Evolutionary conservation across 78 protist genomes (phyloP), one percentile per base, ranked within the genome.

Genomic region (Parvularia atlantis): DNA sequence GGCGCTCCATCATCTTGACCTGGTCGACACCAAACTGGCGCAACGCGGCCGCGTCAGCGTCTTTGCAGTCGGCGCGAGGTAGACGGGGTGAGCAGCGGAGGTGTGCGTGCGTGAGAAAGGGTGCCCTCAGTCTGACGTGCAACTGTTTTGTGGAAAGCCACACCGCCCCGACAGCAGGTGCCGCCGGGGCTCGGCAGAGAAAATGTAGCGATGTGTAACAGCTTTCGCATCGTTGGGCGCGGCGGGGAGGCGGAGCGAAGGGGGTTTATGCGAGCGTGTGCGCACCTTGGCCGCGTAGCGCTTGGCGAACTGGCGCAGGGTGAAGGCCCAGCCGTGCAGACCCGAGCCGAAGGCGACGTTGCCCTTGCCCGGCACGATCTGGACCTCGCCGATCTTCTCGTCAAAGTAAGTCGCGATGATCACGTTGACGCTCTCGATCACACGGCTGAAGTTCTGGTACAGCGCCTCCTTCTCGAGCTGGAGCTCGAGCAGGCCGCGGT

Each of bases 261-360:
- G n/a, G n/a, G n/a, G n/a, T n/a, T n/a, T n/a, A n/a, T n/a, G n/a
- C n/a, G n/a, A n/a, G n/a, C n/a, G n/a, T n/a, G n/a, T 67, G 36
- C 54, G 53, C 66, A 94, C 89, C 72, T 84, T 84, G 53, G 44
- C 36, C n/a, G 91, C 76, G 84, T 90, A 88, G 73, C 89, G 75
- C 63, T 75, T 69, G 74, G 97, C 95, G 68, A 93, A 96, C 71
- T 80, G 81, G 76, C 73, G 76, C 37, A 97, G 89, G 53, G 98
- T 92, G 95, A 97, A 97, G 57, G 91, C 99, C 99, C 99, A 97
- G 63, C 92, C 96, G 81, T 97, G 98, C 60, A 92, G 92, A 62
- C 99, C 98, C 0, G 99, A 84, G 52, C 96, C 95, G 87, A 96
- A 95, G 39, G 87, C 88, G 52, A 95, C 97, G 66, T 97, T 93